Evolutionary conservation across 108 stramenopile species (phyloP).

Genomic region (Aureococcus anophagefferens): DNA sequence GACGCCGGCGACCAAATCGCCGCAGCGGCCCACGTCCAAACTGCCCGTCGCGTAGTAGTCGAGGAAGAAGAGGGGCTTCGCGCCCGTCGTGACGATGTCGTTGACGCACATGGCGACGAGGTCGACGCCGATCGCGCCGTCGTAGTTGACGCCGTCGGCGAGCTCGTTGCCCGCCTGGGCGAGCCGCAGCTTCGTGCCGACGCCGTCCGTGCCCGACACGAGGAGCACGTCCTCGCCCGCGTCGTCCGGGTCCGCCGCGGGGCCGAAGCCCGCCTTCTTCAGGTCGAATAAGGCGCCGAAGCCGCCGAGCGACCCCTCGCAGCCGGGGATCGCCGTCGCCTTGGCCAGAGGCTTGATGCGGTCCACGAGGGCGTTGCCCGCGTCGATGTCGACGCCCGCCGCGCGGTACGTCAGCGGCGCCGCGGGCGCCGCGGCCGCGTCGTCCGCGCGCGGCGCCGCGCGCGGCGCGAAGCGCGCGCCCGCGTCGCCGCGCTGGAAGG

Average conservation of each 20-base stretch:
- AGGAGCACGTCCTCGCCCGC: slow-evolving; percentile 78
- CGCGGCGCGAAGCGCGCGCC: neutral
- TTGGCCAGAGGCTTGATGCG: slow-evolving; percentile 89
- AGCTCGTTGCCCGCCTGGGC: slow-evolving; percentile 63
- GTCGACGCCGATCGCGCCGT: slow-evolving; percentile 71
- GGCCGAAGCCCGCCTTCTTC: slow-evolving; percentile 77
- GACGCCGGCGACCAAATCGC: slow-evolving; percentile 82
- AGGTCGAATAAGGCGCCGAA: slow-evolving; percentile 94
- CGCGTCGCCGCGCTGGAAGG: slow-evolving; percentile 6
- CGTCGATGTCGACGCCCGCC: slow-evolving; percentile 92
- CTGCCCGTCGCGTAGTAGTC: slow-evolving; percentile 95
- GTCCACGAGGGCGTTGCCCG: slow-evolving; percentile 86
- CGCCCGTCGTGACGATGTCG: slow-evolving; percentile 89
- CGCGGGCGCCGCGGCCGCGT: no score
- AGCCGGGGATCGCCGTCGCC: slow-evolving; percentile 75
- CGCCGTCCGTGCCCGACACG: slow-evolving; percentile 94
- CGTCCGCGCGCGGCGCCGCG: slow-evolving; percentile 17
- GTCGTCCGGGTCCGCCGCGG: no score
- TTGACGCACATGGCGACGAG: slow-evolving; percentile 98
- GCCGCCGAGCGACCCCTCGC: slow-evolving; percentile 89
- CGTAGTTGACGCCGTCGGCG: slow-evolving; percentile 35
- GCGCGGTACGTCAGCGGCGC: slow-evolving; percentile 72
- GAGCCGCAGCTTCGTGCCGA: slow-evolving; percentile 92
- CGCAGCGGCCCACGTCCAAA: slow-evolving; percentile 76
- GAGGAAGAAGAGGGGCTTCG: slow-evolving; percentile 93